Conservation (phyloP, 345 rosid species). For the Corymbia maculata region DNA sequence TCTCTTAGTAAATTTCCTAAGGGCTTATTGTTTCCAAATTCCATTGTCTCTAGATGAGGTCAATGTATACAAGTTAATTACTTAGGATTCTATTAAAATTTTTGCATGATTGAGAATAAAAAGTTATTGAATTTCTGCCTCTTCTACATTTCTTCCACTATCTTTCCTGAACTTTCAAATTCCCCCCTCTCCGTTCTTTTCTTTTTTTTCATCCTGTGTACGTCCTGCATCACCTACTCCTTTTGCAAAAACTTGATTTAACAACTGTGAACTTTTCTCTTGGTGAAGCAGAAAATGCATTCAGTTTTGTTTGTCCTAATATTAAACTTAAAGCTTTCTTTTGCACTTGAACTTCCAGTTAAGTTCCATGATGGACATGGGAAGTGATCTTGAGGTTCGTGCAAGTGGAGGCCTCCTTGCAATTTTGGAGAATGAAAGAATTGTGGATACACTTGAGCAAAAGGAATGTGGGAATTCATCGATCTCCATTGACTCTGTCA, state of each 20-base stretch:
- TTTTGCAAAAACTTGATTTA: background rate
- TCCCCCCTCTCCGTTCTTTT: background rate
- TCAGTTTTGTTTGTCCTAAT: background rate
- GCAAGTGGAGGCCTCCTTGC: constrained; percentile 97
- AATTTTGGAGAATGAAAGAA: constrained; percentile 85
- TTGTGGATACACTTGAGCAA: constrained; percentile 77
- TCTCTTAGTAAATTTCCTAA: background rate
- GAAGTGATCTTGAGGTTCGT: constrained; percentile 85
- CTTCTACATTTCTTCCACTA: background rate
- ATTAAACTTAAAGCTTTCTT: background rate
- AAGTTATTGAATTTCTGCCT: background rate
- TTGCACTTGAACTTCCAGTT: constrained; percentile 35
- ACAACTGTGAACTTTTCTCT: background rate
- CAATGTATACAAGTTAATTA: background rate
- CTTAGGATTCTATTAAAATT: background rate
- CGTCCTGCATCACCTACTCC: background rate
- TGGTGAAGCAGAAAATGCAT: background rate
- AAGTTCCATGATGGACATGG: constrained; percentile 94
- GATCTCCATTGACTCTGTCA: constrained; percentile 66
- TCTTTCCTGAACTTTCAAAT: background rate
- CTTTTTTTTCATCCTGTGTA: background rate
- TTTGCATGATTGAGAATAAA: background rate
- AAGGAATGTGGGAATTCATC: constrained; percentile 68
- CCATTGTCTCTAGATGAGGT: background rate
- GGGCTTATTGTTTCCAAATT: background rate